These are phyloP conservation scores for Corymbia citriodora DNA, from an alignment of 441 rosid genomes.

Conservation along the genomic window DNA sequence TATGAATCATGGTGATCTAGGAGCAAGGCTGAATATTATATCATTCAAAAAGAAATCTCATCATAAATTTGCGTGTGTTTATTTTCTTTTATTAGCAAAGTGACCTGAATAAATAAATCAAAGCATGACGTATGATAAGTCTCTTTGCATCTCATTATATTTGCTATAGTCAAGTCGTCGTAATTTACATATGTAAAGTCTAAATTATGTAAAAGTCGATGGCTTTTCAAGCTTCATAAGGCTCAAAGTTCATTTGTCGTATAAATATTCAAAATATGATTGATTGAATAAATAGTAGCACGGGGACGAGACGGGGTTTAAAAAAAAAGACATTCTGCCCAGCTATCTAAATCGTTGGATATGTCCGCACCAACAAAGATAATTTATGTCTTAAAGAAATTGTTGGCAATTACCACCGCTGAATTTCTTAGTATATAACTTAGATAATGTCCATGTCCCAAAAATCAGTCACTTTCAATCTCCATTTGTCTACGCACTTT, in stretches of 20 bases:
- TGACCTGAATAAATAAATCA: background rate
- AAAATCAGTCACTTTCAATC: background rate
- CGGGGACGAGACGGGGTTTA: background rate
- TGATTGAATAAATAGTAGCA: background rate
- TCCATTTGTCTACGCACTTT: background rate
- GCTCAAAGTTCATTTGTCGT: background rate
- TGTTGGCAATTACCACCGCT: background rate
- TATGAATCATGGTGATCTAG: background rate
- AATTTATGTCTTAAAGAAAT: background rate
- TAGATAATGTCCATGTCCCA: background rate
- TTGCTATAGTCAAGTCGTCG: background rate
- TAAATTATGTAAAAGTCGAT: background rate
- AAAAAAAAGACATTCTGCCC: background rate
- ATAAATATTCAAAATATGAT: background rate
- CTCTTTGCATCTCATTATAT: background rate
- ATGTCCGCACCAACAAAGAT: rapidly evolving
- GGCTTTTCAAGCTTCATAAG: background rate
- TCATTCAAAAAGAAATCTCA: background rate
- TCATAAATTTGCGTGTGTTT: background rate
- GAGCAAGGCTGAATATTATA: background rate
- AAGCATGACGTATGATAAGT: background rate
- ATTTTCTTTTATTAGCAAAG: background rate
- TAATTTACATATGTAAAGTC: background rate
- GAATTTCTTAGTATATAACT: background rate
- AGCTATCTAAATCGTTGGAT: background rate